These are phyloP conservation scores for Phytophthora foliorum DNA, from an alignment of 352 stramenopile species.

Conservation along the genomic window DNA sequence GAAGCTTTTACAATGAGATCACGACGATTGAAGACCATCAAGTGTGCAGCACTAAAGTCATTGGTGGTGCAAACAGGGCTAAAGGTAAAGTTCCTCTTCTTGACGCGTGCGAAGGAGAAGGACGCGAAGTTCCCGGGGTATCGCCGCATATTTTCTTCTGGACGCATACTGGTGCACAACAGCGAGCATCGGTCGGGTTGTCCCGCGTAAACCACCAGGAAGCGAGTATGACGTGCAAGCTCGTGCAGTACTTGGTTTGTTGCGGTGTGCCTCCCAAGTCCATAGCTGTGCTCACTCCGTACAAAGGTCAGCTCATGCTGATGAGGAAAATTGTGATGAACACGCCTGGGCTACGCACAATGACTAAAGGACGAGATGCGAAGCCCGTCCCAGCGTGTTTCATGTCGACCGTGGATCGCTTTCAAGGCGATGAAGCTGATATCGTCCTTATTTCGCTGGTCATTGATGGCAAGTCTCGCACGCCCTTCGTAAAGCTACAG, in stretches of 20 bases:
- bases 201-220: constrained; percentile 81
- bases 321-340: constrained; percentile 81
- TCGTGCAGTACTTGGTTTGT: constrained; percentile 81
- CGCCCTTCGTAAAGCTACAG: constrained; percentile 88
- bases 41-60: constrained; percentile 65
- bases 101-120: constrained; percentile 47
- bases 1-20: constrained; percentile 84
- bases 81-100: constrained; percentile 19
- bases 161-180: constrained; percentile 74
- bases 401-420: constrained; percentile 90
- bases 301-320: constrained; percentile 90
- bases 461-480: constrained; percentile 90
- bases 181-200: constrained; percentile 74
- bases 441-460: constrained; percentile 90
- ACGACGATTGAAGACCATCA: constrained; percentile 85
- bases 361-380: constrained; percentile 31
- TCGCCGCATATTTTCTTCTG: constrained; percentile 87
- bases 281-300: constrained; percentile 91
- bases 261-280: constrained; percentile 77
- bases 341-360: constrained; percentile 42
- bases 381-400: constrained; percentile 53
- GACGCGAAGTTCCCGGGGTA: constrained; percentile 84
- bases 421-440: constrained; percentile 92
- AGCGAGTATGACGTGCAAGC: constrained; percentile 79
- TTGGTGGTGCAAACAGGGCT: constrained; percentile 30